Evolutionary conservation across 768 basidiomycete species (phyloP), one percentile per base, ranked within the genome.

Genomic region (Cyathus striatus): DNA sequence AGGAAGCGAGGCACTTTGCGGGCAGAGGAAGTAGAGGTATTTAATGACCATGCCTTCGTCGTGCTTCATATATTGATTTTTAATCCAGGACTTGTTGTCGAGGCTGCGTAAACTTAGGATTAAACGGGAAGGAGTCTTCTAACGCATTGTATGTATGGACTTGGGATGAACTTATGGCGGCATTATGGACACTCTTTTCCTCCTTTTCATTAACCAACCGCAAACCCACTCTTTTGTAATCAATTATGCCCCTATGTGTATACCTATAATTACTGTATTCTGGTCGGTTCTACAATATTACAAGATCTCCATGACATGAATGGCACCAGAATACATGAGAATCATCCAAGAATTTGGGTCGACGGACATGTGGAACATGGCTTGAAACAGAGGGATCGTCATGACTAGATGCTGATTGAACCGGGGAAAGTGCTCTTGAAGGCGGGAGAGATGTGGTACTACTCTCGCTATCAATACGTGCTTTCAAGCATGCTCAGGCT

Each of bases 261-360:
- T 9, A 9, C 27, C 27, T 30, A 30, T 30, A 9, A n/a, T n/a
- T n/a, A 30, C 9, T n/a, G 27, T n/a, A n/a, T n/a, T n/a, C n/a
- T n/a, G n/a, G n/a, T n/a, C n/a, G n/a, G 49, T 47, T 32, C 59
- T 63, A 87, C 45, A 92, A 64, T 47, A 91, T 80, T 30, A 92
- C 86, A 30, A 91, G 63, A 60, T 92, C 89, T 37, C 89, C 89
- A 38, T 66, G 70, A 70, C 89, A 92, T 16, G 85, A 79, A 55
- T 81, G 75, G 64, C 89, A 92, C 88, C 90, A 92, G 65, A 92
- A 91, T 14, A 92, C 78, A 57, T 91, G 89, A 21, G 88, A 81
- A 51, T 91, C 89, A 53, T 92, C 90, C 66, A 90, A 66, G 57
- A 90, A 91, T 55, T 89, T 87, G 3, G 85, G 73, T 40, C 83